Base-by-base conservation (phyloP, 2,329 filamentous ascomycete genomes). In the Aspergillus awamori region DNA sequence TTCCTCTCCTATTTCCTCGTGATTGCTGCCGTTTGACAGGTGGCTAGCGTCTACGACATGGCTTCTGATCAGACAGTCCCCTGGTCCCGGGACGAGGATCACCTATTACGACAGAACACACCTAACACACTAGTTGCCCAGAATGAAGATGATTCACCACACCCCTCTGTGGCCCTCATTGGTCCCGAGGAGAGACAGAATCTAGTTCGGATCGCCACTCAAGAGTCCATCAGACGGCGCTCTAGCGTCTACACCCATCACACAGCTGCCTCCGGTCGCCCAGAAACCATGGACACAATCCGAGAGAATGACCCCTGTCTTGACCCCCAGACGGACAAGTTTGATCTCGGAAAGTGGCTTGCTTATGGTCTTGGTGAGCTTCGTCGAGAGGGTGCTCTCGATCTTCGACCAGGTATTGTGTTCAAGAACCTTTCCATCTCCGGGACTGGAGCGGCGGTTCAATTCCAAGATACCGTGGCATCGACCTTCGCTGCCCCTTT, bases 341-440 rank as follows among this genome's bases (percentile, higher is more conserved):
- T 61, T 24, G 43, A 58, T n/a, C 28, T 61, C 11, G 49, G 53
- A 6, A 45, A 58, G n/a, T 61, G 59, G 59, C 39, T 61, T 26
- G 57, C 33, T 20, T 47, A 48, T 8, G 8, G 28, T 15, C 38
- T 61, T 6, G n/a, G 26, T 3, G 59, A 61, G 15, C 5, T 41
- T 4, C n/a, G 33, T n/a, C 49, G 6, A 11, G n/a, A 53, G 7
- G 47, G 48, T 11, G 11, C 45, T 24, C 47, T 33, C 20, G 5
- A 28, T 13, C 38, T 43, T 17, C 48, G 48, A 13, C 41, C 57
- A 13, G 57, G 57, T 11, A 58, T 58, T 8, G 57, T 58, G 10
- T 58, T 58, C 48, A 58, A 58, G 26, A 47, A 58, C 33, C 39
- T 58, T 17, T 53, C 48, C 4, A 33, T 58, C 13, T 53, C 57